Percentiles rank a stretch among this genome's conserved stretches.
Conservation (phyloP, 768 basidiomycete genomes). For the Tulasnella sp. region DNA sequence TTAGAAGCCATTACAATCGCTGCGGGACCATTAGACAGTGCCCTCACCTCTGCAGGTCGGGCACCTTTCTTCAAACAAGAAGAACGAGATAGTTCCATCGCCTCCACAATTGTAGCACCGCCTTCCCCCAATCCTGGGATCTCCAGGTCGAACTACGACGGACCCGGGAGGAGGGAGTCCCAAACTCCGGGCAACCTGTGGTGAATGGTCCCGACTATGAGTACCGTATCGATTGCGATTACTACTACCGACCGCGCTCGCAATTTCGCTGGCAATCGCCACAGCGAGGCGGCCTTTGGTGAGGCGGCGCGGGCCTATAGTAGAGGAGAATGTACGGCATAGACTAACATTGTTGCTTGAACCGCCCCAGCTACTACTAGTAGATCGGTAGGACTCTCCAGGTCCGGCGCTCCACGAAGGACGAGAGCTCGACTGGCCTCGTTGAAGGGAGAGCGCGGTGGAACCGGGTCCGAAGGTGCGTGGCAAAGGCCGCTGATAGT, state of each 20-base stretch:
- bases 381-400: not conserved
- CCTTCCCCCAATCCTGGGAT: conserved; percentile 59
- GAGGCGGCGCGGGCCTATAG: not conserved
- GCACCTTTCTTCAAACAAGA: conserved; percentile 54
- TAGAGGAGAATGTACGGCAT: not conserved
- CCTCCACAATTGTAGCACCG: conserved; percentile 62
- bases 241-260: not conserved
- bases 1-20: not conserved
- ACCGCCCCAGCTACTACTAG: not conserved
- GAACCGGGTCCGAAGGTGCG: conserved; percentile 5
- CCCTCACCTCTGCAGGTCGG: conserved; percentile 46
- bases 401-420: not conserved
- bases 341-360: not conserved
- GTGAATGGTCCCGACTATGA: not conserved
- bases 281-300: conserved; percentile 19
- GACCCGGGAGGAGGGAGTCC: conserved; percentile 36
- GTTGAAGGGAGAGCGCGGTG: conserved; percentile 16
- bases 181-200: not conserved
- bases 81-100: conserved; percentile 42
- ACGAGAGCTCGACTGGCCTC: not conserved
- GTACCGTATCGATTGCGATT: not conserved
- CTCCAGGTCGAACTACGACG: conserved; percentile 52
- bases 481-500: conserved; percentile 38
- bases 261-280: conserved; percentile 20
- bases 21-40: not conserved